Base-by-base conservation (phyloP, 106 monocot genomes). In the Dendrobium officinale region DNA sequence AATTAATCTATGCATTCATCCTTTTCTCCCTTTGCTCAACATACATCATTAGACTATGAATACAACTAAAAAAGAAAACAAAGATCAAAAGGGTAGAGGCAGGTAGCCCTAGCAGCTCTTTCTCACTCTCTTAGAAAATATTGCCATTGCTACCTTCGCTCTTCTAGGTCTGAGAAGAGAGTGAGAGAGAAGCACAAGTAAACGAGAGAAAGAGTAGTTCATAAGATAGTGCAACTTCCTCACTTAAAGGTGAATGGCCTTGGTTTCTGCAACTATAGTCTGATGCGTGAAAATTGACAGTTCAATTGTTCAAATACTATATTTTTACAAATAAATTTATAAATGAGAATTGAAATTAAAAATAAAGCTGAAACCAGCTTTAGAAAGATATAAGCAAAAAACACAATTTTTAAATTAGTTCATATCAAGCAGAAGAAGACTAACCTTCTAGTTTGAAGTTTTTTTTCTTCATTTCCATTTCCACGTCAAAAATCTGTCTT, bases 401-500 rank as follows among this genome's bases (percentile, higher is more conserved):
- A n/a, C 6, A 64, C n/a, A 64, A 64, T 24, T 22, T 64, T 7
- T 64, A 64, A 64, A 64, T 9, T 26, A 64, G 64, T 22, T n/a
- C n/a, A 64, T 64, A 26, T 7, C 64, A 64, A 24, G 6, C 64
- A 64, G 64, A 64, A 64, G 24, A 64, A 64, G 24, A 64, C 64
- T 64, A 64, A 64, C 64, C 64, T 64, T 64, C 64, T 24, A 64
- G 64, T 64, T 26, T 1, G 5, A 64, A 64, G 8, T 26, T 64
- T 64, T 64, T n/a, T 7, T 22, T 24, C 64, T 64, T 26, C 64
- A 64, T 64, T 64, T 64, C 64, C n/a, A 64, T 7, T 64, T 64
- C 64, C 64, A 9, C 64, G 6, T 64, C 64, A n/a, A 64, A 59
- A 64, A 64, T 64, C 64, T 64, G 64, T 64, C 22, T 64, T 64